Base-by-base conservation (phyloP, 2,329 filamentous ascomycete species). In the Trichoderma sp. region DNA sequence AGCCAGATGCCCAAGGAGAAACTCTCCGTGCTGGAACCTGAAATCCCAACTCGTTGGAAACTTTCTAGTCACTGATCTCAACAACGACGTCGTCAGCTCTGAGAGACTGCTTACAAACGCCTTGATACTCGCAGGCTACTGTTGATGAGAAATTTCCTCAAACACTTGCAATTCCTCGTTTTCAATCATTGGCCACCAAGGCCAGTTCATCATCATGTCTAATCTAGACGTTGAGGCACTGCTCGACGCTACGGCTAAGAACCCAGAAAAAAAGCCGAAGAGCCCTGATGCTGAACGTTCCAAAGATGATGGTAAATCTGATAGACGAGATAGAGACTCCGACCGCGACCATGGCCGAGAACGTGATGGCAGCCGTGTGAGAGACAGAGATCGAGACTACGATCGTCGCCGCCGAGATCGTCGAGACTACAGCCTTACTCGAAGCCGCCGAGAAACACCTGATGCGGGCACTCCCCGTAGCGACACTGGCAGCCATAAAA, bases 221-320 rank as follows among this genome's bases (percentile, higher is more conserved):
- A 84, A 82, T 71, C 80, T 87, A 76, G 94, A 97, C 80, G 93
- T 98, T 77, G 95, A 98, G 86, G 93, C 94, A 76, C 88, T 98
- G 75, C 90, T 98, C 76, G 94, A 97, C 83, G 93, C 92, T 66
- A 93, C 93, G 74, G 93, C 93, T 67, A 91, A 90, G 80, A 86
- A 86, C 75, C 83, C 84, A 69, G 84, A 87, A 69, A 84, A 85
- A 77, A 84, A 85, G 73, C 79, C 77, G 73, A 83, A 83, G 77
- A 76, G 81, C 74, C 80, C 83, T 72, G 79, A 84, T 75, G 88
- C 89, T 74, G 84, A 86, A 75, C 88, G 90, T 77, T 86, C 87
- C 71, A 78, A 77, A 76, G 76, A 79, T 71, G 76, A 85, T 36
- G 68, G 71, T 36, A 74, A 66, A 65, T 70, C 72, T 64, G 72